phyloP scores from a whole-genome alignment of 257 asterid species.

The Penstemon eatonii region DNA sequence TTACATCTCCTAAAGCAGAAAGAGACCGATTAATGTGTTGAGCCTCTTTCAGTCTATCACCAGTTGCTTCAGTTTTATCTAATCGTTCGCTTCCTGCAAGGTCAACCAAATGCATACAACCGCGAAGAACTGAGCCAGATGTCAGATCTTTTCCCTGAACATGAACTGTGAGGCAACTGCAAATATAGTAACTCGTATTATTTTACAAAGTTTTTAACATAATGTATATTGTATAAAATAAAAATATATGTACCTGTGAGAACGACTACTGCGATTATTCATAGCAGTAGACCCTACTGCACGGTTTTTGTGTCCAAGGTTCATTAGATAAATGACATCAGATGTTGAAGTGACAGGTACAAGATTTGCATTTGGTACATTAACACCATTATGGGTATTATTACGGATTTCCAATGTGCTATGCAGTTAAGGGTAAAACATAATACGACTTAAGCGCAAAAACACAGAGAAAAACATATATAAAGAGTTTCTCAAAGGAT shows the following conservation, averaged over 20 bases:
- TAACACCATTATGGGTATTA: constrained; percentile 58
- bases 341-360: constrained; percentile 63
- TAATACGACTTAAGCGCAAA: constrained; percentile 2
- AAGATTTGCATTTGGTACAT: constrained; percentile 67
- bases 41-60: constrained; percentile 77
- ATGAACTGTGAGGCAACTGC: constrained; percentile 85
- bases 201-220: not conserved
- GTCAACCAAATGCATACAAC: constrained; percentile 89
- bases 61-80: constrained; percentile 68
- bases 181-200: constrained; percentile 25
- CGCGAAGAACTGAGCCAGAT: constrained; percentile 58
- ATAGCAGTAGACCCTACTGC: constrained; percentile 72
- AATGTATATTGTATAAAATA: not conserved
- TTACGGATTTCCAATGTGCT: constrained; percentile 68
- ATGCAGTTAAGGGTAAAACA: constrained; percentile 45
- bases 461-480: constrained; percentile 2
- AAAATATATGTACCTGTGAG: constrained; percentile 63
- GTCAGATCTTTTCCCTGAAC: constrained; percentile 80
- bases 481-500: constrained; percentile 46
- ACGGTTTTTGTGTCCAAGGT: constrained; percentile 76
- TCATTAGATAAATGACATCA: constrained; percentile 75
- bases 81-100: constrained; percentile 91
- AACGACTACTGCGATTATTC: constrained; percentile 80
- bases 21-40: constrained; percentile 77
- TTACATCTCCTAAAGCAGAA: constrained; percentile 90